Evolutionary conservation across 2,329 filamentous ascomycete species (phyloP).

Genomic region (Venturia pyrina): DNA sequence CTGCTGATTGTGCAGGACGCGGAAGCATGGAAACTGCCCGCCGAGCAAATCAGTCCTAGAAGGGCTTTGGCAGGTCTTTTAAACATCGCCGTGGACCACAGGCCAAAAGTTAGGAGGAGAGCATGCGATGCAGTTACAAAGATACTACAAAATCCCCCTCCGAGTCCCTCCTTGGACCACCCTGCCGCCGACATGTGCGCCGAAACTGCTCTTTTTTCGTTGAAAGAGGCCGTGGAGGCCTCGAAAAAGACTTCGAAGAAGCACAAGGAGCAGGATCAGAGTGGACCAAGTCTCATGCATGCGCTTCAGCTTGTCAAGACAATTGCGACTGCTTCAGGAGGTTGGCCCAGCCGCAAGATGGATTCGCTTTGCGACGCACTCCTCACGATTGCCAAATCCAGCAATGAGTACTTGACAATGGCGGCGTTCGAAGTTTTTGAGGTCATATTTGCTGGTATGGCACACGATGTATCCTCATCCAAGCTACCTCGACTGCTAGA

Average conservation of each 20-base stretch:
- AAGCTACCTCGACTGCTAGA: conserved; percentile 86
- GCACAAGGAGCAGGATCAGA: conserved; percentile 44
- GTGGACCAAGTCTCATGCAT: conserved; percentile 82
- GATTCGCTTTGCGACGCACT: conserved; percentile 84
- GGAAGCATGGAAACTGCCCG: conserved; percentile 75
- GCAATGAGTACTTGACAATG: conserved; percentile 94
- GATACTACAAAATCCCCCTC: conserved; percentile 75
- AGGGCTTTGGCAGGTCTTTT: conserved; percentile 79
- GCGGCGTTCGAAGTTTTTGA: conserved; percentile 95
- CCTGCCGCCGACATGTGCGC: conserved; percentile 95
- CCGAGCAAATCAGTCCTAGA: conserved; percentile 68
- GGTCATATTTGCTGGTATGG: conserved; percentile 88
- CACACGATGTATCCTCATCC: conserved; percentile 73
- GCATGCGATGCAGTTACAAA: conserved; percentile 81
- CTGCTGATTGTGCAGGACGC: conserved; percentile 82
- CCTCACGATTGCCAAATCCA: conserved; percentile 77
- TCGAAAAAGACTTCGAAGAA: conserved; percentile 59
- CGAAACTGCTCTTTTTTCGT: conserved; percentile 72
- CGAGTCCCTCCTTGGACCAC: conserved; percentile 86
- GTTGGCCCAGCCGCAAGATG: conserved; percentile 95
- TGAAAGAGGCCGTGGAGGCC: conserved; percentile 64
- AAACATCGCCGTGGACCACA: conserved; percentile 71
- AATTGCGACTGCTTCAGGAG: conserved; percentile 74
- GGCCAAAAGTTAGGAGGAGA: conserved; percentile 89
- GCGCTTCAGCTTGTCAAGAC: conserved; percentile 87